These are phyloP conservation scores for Nitzschia inconspicua DNA, from an alignment of 108 stramenopile species.

Conservation along the genomic window DNA sequence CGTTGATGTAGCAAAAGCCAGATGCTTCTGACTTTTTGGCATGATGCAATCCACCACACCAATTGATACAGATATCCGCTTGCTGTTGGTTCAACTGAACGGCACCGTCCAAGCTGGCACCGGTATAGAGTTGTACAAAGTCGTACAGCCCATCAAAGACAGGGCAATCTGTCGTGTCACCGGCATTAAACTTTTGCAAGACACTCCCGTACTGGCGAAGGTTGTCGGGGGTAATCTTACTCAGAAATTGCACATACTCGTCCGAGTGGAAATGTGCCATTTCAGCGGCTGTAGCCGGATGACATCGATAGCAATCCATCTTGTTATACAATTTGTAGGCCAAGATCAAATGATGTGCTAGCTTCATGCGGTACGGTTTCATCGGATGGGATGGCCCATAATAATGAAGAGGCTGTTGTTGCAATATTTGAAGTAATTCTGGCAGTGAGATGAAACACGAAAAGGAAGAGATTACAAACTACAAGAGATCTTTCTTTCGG, in stretches of 20 bases:
- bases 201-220: constrained; percentile 60
- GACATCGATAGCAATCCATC: constrained; percentile 98
- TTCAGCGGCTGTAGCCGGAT: constrained; percentile 87
- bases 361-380: constrained; percentile 97
- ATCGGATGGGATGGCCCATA: constrained; percentile 99
- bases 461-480: background rate
- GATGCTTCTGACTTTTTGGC: constrained; percentile 98
- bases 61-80: constrained; percentile 97
- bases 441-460: too few relatives aligned
- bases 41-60: constrained; percentile 99
- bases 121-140: constrained; percentile 94
- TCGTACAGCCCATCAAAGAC: constrained; percentile 98
- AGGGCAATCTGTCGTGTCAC: constrained; percentile 97
- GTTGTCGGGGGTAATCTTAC: constrained; percentile 90
- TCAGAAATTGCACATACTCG: constrained; percentile 94
- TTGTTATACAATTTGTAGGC: constrained; percentile 94
- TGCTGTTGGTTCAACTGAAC: constrained; percentile 91
- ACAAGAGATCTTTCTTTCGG: too few relatives aligned
- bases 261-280: constrained; percentile 94
- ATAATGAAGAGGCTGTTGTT: constrained; percentile 76
- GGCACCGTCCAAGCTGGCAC: constrained; percentile 95
- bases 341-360: constrained; percentile 97
- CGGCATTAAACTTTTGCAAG: constrained; percentile 93
- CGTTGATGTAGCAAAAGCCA: constrained; percentile 98
- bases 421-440: too few relatives aligned